Percentiles rank a stretch among this genome's conserved stretches.
These are phyloP conservation scores for Microdochium trichocladiopsis DNA, from an alignment of 2,329 filamentous ascomycete genomes.

Conservation along the genomic window DNA sequence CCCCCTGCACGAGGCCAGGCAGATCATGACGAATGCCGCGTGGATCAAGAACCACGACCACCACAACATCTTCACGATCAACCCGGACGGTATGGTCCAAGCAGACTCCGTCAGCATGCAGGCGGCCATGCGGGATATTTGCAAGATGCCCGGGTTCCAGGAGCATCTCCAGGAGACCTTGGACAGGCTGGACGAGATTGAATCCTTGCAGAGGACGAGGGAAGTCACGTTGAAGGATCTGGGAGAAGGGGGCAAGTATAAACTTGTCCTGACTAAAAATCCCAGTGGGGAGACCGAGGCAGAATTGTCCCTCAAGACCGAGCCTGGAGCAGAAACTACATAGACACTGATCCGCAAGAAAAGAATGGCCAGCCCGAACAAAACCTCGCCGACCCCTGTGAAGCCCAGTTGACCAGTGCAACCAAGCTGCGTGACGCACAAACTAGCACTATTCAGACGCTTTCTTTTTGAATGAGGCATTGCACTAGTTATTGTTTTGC, in stretches of 20 bases:
- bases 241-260: conserved; percentile 8
- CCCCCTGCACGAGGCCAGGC: conserved; percentile 36
- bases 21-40: conserved; percentile 50
- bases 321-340: not conserved
- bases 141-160: conserved; percentile 40
- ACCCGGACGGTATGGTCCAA: conserved; percentile 45
- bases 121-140: conserved; percentile 48
- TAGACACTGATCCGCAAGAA: too few relatives aligned
- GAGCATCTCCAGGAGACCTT: conserved; percentile 44
- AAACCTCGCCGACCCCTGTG: too few relatives aligned
- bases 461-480: too few relatives aligned
- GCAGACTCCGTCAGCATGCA: conserved; percentile 53
- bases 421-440: too few relatives aligned
- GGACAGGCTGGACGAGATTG: conserved; percentile 44
- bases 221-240: conserved; percentile 47
- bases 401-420: too few relatives aligned
- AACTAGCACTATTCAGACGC: too few relatives aligned
- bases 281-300: not conserved
- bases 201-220: conserved; percentile 43
- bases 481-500: too few relatives aligned
- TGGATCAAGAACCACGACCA: conserved; percentile 51
- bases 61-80: conserved; percentile 51
- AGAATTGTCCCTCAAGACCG: not conserved
- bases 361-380: too few relatives aligned
- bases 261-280: not conserved